These are phyloP conservation scores for Dryadomyces quercivorus DNA, from an alignment of 2,329 filamentous ascomycete species.

Conservation along the genomic window DNA sequence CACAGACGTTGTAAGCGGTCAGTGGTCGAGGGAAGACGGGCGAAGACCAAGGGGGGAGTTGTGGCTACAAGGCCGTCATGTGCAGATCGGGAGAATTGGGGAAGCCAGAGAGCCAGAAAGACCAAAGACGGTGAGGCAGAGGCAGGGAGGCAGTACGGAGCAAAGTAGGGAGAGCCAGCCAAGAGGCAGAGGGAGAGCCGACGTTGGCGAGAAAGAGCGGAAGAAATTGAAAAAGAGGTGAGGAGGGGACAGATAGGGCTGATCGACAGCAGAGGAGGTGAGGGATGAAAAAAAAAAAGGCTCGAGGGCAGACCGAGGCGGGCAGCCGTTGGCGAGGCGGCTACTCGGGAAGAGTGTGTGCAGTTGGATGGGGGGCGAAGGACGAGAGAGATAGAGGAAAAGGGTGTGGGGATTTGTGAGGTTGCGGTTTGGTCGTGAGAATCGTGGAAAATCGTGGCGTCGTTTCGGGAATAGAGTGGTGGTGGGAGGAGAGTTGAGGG, in stretches of 20 bases:
- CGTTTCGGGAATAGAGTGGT: conserved; percentile 5
- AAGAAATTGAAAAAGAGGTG: too few relatives aligned
- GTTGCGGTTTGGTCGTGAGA: neutral
- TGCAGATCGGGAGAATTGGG: too few relatives aligned
- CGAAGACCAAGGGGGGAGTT: neutral
- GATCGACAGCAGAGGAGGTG: neutral
- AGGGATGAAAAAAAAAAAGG: neutral
- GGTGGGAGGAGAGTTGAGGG: neutral
- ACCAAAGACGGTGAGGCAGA: neutral
- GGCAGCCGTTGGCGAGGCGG: neutral
- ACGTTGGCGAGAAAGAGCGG: too few relatives aligned
- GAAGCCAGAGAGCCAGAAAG: too few relatives aligned
- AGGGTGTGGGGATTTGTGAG: neutral
- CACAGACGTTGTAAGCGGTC: neutral
- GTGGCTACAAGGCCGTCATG: too few relatives aligned
- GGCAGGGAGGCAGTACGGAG: too few relatives aligned
- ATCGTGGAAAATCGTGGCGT: conserved; percentile 5
- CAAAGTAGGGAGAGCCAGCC: too few relatives aligned
- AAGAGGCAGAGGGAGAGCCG: neutral
- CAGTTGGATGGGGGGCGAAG: neutral
- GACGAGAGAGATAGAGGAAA: neutral
- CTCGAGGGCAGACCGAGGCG: neutral
- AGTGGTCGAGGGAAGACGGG: neutral
- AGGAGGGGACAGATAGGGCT: neutral
- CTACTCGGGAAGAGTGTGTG: neutral